Evolutionary conservation across 1,284 basidiomycete genomes (phyloP).

Genomic region (Apiotrichum akiyoshidainum): DNA sequence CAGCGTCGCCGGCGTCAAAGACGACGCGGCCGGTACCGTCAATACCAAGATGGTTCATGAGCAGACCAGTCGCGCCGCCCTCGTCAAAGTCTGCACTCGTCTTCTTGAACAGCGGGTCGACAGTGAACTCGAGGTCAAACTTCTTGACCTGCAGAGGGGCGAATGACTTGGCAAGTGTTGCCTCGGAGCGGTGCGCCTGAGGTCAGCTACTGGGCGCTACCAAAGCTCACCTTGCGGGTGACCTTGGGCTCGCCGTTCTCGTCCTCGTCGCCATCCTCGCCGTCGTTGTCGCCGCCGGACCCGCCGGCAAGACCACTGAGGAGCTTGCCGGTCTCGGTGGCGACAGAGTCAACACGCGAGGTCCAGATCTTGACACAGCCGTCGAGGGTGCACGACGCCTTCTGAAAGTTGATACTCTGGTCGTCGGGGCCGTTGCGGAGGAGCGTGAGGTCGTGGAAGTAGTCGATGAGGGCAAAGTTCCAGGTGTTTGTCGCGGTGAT

Average conservation of each 20-base stretch:
- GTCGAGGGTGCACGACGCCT: slow-evolving; percentile 94
- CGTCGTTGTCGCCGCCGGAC: slow-evolving; percentile 37
- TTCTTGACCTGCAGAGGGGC: slow-evolving; percentile 85
- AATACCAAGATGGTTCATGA: slow-evolving; percentile 88
- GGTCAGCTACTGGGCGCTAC: slow-evolving; percentile 1
- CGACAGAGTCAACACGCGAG: slow-evolving; percentile 92
- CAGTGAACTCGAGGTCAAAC: slow-evolving; percentile 87
- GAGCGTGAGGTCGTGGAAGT: slow-evolving; percentile 98
- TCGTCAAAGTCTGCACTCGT: slow-evolving; percentile 98
- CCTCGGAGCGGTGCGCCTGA: slow-evolving; percentile 64
- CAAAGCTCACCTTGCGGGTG: slow-evolving; percentile 34
- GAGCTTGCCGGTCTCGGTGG: slow-evolving; percentile 93
- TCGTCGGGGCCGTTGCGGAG: slow-evolving; percentile 85
- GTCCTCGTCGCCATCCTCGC: slow-evolving; percentile 46
- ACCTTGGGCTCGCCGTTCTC: slow-evolving; percentile 33
- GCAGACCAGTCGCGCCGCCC: slow-evolving; percentile 87
- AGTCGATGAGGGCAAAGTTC: slow-evolving; percentile 97
- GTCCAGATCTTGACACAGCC: slow-evolving; percentile 99
- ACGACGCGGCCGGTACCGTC: slow-evolving; percentile 85
- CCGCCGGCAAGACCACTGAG: slow-evolving; percentile 76
- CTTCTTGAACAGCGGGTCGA: slow-evolving; percentile 96
- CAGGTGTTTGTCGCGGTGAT: slow-evolving; percentile 97
- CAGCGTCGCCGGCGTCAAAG: slow-evolving; percentile 92
- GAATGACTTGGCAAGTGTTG: slow-evolving; percentile 80
- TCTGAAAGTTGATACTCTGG: slow-evolving; percentile 90